A percentile compares a stretch with the other conserved stretches of the same genome.
Evolutionary conservation across 495 filamentous ascomycete species (phyloP).

Genomic region (Aspergillus avenaceus): DNA sequence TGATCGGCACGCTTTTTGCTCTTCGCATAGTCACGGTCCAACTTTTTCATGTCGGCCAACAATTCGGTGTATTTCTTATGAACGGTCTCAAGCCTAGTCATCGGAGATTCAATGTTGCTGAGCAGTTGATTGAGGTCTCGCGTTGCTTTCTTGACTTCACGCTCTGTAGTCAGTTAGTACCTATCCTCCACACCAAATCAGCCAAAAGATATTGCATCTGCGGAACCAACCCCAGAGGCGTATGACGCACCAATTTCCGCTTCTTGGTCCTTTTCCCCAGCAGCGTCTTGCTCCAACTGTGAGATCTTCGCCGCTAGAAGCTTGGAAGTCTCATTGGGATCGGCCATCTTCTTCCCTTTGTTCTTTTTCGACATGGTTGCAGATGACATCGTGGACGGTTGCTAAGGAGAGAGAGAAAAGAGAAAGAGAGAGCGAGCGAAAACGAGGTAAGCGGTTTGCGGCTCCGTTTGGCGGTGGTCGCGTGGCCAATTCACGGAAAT

Average conservation of each 20-base stretch:
- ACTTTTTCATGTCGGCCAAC: constrained; percentile 86
- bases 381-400: constrained; percentile 33
- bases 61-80: constrained; percentile 90
- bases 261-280: constrained; percentile 92
- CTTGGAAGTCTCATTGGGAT: constrained; percentile 83
- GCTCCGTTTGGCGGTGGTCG: constrained; percentile 15
- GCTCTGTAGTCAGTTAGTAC: constrained; percentile 48
- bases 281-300: constrained; percentile 87
- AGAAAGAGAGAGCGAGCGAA: too few relatives aligned
- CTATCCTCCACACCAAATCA: constrained; percentile 3
- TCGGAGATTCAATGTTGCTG: constrained; percentile 70
- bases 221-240: constrained; percentile 8
- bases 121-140: constrained; percentile 80
- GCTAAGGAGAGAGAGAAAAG: not conserved
- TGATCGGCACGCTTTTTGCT: constrained; percentile 94
- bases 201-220: not conserved
- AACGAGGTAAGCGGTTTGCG: constrained; percentile 4
- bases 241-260: constrained; percentile 85
- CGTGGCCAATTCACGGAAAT: constrained; percentile 16
- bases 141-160: constrained; percentile 89
- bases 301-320: constrained; percentile 89
- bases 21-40: constrained; percentile 90
- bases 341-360: constrained; percentile 72
- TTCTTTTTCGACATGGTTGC: constrained; percentile 53
- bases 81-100: constrained; percentile 75